phyloP scores from a whole-genome alignment of 805 yeast species.

The Clavispora carvajalis region DNA sequence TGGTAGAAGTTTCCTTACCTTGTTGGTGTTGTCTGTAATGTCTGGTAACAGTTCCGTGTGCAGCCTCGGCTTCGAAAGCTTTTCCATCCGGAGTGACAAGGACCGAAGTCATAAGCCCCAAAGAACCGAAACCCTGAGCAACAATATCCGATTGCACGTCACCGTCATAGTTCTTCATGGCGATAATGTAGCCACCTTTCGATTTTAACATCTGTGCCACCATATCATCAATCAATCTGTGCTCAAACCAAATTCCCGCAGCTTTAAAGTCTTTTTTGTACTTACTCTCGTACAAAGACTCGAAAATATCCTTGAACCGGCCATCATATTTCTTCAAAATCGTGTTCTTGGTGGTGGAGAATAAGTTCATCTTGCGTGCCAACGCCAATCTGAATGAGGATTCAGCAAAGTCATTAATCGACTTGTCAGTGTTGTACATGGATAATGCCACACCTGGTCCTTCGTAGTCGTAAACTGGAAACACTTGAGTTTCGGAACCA shows the following conservation, averaged over 20 bases:
- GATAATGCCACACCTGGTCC: conserved; percentile 72
- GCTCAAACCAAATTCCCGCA: conserved; percentile 67
- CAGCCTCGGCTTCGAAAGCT: conserved; percentile 82
- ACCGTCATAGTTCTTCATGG: conserved; percentile 81
- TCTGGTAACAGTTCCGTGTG: conserved; percentile 86
- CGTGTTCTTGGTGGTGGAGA: conserved; percentile 72
- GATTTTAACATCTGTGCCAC: conserved; percentile 86
- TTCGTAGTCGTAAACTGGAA: conserved; percentile 57
- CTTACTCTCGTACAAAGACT: conserved; percentile 53
- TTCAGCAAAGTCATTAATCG: conserved; percentile 73
- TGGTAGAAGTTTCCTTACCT: conserved; percentile 79
- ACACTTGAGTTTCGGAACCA: conserved; percentile 45
- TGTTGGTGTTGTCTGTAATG: conserved; percentile 78
- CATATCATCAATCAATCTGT: conserved; percentile 81
- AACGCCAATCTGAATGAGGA: conserved; percentile 74
- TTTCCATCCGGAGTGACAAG: conserved; percentile 81
- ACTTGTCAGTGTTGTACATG: conserved; percentile 80
- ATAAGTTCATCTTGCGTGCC: conserved; percentile 57
- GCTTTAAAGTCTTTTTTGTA: conserved; percentile 56
- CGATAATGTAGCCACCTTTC: conserved; percentile 76
- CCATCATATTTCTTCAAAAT: conserved; percentile 80
- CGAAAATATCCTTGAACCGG: conserved; percentile 75
- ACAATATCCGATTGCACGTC: conserved; percentile 83
- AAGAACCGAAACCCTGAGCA: conserved; percentile 82
- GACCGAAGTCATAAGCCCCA: conserved; percentile 81